Base-by-base conservation (phyloP, 352 stramenopile genomes). In the Peronospora tabacina region DNA sequence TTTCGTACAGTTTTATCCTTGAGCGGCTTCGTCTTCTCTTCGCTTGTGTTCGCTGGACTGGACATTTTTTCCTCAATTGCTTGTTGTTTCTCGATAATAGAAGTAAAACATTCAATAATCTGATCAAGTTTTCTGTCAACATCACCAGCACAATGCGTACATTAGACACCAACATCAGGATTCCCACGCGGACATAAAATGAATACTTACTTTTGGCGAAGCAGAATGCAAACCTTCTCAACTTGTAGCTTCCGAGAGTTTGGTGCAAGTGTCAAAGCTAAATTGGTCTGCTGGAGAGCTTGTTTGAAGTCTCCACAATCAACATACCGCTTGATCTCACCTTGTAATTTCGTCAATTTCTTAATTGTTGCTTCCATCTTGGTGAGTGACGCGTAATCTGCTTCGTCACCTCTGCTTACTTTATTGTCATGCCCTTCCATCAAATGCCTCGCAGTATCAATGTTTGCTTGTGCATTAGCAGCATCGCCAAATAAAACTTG, bases 401-500 rank as follows among this genome's bases (percentile, higher is more conserved):
- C 62, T 29, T 66, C 29, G 32, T 82, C 71, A 15, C 56, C 50
- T 13, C 44, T 49, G 3, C 36, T 39, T 7, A 59, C 17, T 54
- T 67, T 42, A 10, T 48, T 32, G 7, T 49, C 24, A 32, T 44
- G 12, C 1, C 20, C 42, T 55, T 63, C 48, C 58, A 70, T 58
- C 8, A 87, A 50, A 15, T 81, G 48, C 24, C 72, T 76, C 0
- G 76, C 72, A 2, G 62, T 82, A 7, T 50, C 41, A 10, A 81
- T 37, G 39, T 70, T 85, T 17, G 74, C 55, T 53, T 79, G 78
- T 1, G 80, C 78, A 13, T 72, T 58, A 9, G 55, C 46, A 17
- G 71, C 57, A 42, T 91, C 73, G 0, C 80, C 82, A 2, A 87
- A 46, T 45, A 88, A 55, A 0, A 91, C 50, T 61, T 87, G 76